Percentiles rank a stretch among this genome's conserved stretches.
Evolutionary conservation across 441 rosid species (phyloP).

Genomic region (Lagerstroemia fauriei): DNA sequence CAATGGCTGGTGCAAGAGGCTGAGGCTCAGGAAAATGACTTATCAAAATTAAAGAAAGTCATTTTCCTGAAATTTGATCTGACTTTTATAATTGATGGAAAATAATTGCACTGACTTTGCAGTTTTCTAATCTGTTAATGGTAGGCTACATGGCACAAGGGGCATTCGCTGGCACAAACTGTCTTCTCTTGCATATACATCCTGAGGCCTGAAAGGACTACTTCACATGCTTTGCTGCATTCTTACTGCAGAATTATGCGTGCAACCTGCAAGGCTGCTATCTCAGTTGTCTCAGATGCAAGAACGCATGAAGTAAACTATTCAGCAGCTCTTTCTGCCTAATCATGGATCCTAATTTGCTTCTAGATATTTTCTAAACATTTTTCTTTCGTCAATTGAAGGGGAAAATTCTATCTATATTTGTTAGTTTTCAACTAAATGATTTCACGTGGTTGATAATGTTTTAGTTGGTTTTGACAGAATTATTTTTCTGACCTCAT

Average conservation of each 20-base stretch:
- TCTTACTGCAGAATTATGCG: constrained; percentile 82
- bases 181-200: constrained; percentile 94
- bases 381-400: neutral
- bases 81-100: neutral
- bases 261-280: constrained; percentile 88
- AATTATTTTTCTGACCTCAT: neutral
- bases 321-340: constrained; percentile 47
- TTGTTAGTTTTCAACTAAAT: neutral
- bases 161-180: constrained; percentile 96
- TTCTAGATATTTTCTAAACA: neutral
- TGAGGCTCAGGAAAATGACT: constrained; percentile 2
- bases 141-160: constrained; percentile 99
- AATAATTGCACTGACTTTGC: neutral
- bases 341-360: neutral
- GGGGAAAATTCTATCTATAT: neutral
- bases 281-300: constrained; percentile 89
- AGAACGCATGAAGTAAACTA: constrained; percentile 99
- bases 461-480: neutral
- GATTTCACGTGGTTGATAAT: neutral
- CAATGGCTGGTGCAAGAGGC: neutral
- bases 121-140: constrained; percentile 34
- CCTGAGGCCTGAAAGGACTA: constrained; percentile 84
- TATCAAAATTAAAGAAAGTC: neutral
- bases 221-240: constrained; percentile 81
- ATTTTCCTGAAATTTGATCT: neutral